Percentiles rank a stretch among this genome's conserved stretches.
Conservation (phyloP, 345 rosid genomes). For the Camelina neglecta region DNA sequence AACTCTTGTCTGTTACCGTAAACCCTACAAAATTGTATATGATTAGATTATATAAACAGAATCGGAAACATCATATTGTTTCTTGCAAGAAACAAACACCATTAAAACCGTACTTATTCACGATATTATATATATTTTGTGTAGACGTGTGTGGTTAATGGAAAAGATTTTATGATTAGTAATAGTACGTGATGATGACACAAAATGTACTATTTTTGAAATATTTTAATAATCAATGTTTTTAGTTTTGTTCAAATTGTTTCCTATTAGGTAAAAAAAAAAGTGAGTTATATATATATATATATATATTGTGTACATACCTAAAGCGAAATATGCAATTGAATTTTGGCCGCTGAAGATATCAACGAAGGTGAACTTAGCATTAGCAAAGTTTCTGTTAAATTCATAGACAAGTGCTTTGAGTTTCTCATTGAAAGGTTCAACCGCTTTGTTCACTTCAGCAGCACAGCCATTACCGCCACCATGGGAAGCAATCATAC, state of each 20-base stretch:
- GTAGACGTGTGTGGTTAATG: too few relatives aligned
- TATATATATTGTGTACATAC: conserved; percentile 7
- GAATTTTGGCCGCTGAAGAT: conserved; percentile 14
- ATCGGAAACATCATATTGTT: too few relatives aligned
- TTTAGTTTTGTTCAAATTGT: too few relatives aligned
- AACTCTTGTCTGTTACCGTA: conserved; percentile 14
- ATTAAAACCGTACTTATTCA: too few relatives aligned
- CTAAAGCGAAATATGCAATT: conserved; percentile 27
- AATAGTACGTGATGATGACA: too few relatives aligned
- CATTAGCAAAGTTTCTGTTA: conserved; percentile 36
- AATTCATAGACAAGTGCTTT: conserved; percentile 41
- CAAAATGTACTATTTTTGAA: too few relatives aligned
- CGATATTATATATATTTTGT: too few relatives aligned
- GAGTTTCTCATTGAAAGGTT: conserved; percentile 46
- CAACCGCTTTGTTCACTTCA: conserved; percentile 37
- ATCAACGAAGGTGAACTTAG: conserved; percentile 47
- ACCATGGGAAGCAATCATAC: conserved; percentile 30
- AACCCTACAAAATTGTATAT: conserved; percentile 33
- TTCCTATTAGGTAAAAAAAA: too few relatives aligned
- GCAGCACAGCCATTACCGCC: conserved; percentile 40
- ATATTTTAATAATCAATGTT: background rate
- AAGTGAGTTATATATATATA: too few relatives aligned
- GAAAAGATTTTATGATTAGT: too few relatives aligned
- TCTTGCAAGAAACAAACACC: too few relatives aligned
- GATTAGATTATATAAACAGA: too few relatives aligned